Percentiles rank a stretch among this genome's conserved stretches.
These are phyloP conservation scores for Leccinum cinnamomeum DNA, from an alignment of 1,284 basidiomycete genomes.

Conservation along the genomic window DNA sequence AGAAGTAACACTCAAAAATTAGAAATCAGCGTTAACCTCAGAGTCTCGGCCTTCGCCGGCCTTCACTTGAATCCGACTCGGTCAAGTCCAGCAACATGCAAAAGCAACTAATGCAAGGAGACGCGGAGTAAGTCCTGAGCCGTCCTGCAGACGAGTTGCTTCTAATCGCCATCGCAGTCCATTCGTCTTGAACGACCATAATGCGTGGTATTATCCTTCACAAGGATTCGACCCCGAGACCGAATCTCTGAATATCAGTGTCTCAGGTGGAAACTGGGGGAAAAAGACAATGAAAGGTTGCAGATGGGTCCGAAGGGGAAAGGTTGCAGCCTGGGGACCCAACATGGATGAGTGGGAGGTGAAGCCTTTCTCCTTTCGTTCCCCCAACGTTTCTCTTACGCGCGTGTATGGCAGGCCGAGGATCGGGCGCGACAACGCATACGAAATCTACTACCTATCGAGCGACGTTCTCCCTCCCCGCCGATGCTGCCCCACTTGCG, in stretches of 20 bases:
- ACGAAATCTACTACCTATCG: slow-evolving; percentile 59
- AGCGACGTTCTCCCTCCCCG: slow-evolving; percentile 57
- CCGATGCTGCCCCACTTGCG: slow-evolving; percentile 58
- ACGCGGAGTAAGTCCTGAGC: slow-evolving; percentile 29
- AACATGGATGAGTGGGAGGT: slow-evolving; percentile 82
- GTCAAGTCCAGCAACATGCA: slow-evolving; percentile 21
- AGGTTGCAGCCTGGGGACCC: slow-evolving; percentile 77
- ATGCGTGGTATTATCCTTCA: slow-evolving; percentile 77
- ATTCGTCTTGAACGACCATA: slow-evolving; percentile 65
- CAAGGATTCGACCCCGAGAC: slow-evolving; percentile 64
- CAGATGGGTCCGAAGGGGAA: slow-evolving; percentile 74
- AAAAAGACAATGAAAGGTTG: slow-evolving; percentile 66
- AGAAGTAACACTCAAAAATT: neutral
- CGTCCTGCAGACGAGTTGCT: slow-evolving; percentile 6
- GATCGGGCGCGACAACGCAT: slow-evolving; percentile 78
- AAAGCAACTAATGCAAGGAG: slow-evolving; percentile 30
- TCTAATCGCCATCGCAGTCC: slow-evolving; percentile 25
- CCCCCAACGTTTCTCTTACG: slow-evolving; percentile 14
- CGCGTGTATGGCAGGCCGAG: slow-evolving; percentile 53
- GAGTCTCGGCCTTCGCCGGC: slow-evolving; percentile 27
- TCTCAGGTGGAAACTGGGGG: slow-evolving; percentile 74
- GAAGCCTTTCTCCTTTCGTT: slow-evolving; percentile 23
- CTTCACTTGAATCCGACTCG: neutral
- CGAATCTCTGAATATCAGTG: slow-evolving; percentile 47
- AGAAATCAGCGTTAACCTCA: neutral